phyloP scores from a whole-genome alignment of 495 filamentous ascomycete genomes.

The Penicillium malachiteum region DNA sequence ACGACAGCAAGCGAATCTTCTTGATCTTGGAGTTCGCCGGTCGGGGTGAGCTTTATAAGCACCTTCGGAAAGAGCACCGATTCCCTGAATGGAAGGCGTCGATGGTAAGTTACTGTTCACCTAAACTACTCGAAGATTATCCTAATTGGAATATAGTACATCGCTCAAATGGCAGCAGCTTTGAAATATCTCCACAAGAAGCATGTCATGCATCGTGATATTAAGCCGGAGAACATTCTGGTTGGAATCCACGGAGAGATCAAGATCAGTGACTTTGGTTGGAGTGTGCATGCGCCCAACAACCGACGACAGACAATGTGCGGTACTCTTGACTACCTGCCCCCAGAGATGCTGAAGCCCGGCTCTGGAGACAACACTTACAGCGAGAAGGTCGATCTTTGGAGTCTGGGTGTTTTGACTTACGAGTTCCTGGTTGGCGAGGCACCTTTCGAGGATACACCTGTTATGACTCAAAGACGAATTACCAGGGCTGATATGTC shows the following conservation, averaged over 20 bases:
- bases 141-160: slow-evolving; percentile 55
- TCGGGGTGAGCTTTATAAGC: slow-evolving; percentile 95
- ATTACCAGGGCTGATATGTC: slow-evolving; percentile 91
- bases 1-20: slow-evolving; percentile 94
- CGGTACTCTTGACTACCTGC: slow-evolving; percentile 94
- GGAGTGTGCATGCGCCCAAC: slow-evolving; percentile 97
- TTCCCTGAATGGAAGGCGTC: slow-evolving; percentile 92
- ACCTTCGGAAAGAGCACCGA: slow-evolving; percentile 78
- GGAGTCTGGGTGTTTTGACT: slow-evolving; percentile 91
- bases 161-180: slow-evolving; percentile 97
- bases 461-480: slow-evolving; percentile 88
- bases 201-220: slow-evolving; percentile 97
- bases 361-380: slow-evolving; percentile 81
- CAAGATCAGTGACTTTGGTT: slow-evolving; percentile 98
- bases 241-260: slow-evolving; percentile 97
- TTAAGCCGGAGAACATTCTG: slow-evolving; percentile 98
- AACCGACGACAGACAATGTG: slow-evolving; percentile 94
- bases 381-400: slow-evolving; percentile 92
- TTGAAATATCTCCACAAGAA: slow-evolving; percentile 92
- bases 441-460: slow-evolving; percentile 94
- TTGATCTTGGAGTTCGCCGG: slow-evolving; percentile 95
- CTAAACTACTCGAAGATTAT: no score
- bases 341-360: slow-evolving; percentile 92
- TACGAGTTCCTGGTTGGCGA: slow-evolving; percentile 97
- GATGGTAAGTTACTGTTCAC: no score